A percentile compares a stretch with the other conserved stretches of the same genome.
These are phyloP conservation scores for Strigomonas culicis DNA, from an alignment of 208 protist genomes.

Conservation along the genomic window DNA sequence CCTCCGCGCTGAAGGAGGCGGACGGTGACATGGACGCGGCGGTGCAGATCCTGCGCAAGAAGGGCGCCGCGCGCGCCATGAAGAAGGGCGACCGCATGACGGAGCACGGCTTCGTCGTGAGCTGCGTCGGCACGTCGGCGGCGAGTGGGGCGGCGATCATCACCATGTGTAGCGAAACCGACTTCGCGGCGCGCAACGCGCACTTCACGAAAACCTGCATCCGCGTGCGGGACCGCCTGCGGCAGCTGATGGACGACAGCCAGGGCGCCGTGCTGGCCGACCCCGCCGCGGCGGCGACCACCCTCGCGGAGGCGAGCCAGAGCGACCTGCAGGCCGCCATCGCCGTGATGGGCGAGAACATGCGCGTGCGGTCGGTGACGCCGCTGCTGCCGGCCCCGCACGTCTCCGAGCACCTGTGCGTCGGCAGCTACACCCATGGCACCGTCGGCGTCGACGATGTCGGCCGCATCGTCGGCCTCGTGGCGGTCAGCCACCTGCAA, in stretches of 20 bases:
- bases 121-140: slow-evolving; percentile 48
- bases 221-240: slow-evolving; percentile 28
- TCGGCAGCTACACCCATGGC: slow-evolving; percentile 80
- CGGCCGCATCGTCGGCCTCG: slow-evolving; percentile 75
- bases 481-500: slow-evolving; percentile 46
- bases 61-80: slow-evolving; percentile 73
- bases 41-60: slow-evolving; percentile 70
- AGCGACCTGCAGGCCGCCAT: slow-evolving; percentile 49
- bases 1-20: slow-evolving; percentile 74
- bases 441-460: slow-evolving; percentile 43
- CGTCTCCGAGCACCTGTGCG: slow-evolving; percentile 43
- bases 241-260: slow-evolving; percentile 36
- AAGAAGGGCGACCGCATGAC: slow-evolving; percentile 81
- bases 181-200: slow-evolving; percentile 85
- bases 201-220: slow-evolving; percentile 65
- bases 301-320: slow-evolving; percentile 33
- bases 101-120: slow-evolving; percentile 77
- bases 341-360: slow-evolving; percentile 84
- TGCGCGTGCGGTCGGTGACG: slow-evolving; percentile 52
- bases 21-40: slow-evolving; percentile 71
- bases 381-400: slow-evolving; percentile 48
- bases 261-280: slow-evolving; percentile 43
- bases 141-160: slow-evolving; percentile 59
- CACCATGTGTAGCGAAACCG: slow-evolving; percentile 86
- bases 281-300: slow-evolving; percentile 38